These are phyloP conservation scores for Sarocladium oryzae DNA, from an alignment of 2,329 filamentous ascomycete species.

Conservation along the genomic window DNA sequence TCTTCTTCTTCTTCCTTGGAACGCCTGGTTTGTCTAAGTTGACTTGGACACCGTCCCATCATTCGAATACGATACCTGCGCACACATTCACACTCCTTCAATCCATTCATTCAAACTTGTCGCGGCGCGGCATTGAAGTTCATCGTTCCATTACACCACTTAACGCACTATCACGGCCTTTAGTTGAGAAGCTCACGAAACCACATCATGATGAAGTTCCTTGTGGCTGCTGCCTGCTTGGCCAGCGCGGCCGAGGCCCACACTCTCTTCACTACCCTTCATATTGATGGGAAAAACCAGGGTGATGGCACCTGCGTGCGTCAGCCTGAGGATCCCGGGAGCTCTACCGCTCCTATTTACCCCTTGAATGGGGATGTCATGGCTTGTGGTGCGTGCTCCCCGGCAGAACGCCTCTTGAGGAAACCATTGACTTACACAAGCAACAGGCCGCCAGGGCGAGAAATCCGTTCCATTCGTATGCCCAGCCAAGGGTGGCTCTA, in stretches of 20 bases:
- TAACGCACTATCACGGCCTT: no score
- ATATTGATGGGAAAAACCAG: slow-evolving; percentile 54
- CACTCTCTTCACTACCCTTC: slow-evolving; percentile 58
- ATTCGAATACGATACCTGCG: no score
- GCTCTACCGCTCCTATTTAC: slow-evolving; percentile 50
- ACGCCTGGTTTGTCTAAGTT: neutral
- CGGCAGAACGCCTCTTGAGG: no score
- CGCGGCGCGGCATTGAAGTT: neutral
- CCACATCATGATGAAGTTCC: slow-evolving; percentile 25
- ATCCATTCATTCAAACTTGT: neutral
- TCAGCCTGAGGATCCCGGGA: slow-evolving; percentile 48
- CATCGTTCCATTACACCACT: no score
- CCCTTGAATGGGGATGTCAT: slow-evolving; percentile 54
- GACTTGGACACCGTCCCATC: neutral
- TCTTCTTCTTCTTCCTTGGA: neutral
- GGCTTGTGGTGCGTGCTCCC: slow-evolving; percentile 56
- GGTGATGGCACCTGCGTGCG: slow-evolving; percentile 68
- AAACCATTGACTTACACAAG: neutral
- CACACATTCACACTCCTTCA: no score
- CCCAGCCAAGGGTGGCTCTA: slow-evolving; percentile 42
- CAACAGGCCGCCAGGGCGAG: slow-evolving; percentile 36
- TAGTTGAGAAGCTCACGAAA: no score
- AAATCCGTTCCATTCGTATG: slow-evolving; percentile 42
- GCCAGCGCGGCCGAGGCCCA: slow-evolving; percentile 42
- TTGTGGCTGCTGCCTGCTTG: slow-evolving; percentile 27